A percentile compares a stretch with the other conserved stretches of the same genome.
These are phyloP conservation scores for Leccinum obscurum DNA, from an alignment of 768 basidiomycete genomes.

Conservation along the genomic window DNA sequence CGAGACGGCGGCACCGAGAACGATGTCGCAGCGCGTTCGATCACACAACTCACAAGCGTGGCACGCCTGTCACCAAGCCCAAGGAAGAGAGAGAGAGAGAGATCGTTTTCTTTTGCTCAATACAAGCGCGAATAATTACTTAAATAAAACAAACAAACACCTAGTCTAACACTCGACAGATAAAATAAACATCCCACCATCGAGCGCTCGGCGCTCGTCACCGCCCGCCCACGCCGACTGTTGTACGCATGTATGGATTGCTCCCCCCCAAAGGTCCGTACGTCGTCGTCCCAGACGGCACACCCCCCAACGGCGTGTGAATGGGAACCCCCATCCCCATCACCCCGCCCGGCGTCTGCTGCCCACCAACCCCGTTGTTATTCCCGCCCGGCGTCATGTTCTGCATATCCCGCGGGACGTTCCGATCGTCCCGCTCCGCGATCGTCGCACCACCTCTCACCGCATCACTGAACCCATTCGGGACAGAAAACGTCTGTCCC, in stretches of 20 bases:
- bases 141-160: slow-evolving; percentile 22
- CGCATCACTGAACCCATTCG: slow-evolving; percentile 66
- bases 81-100: not conserved
- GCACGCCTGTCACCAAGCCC: not conserved
- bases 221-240: slow-evolving; percentile 54
- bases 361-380: slow-evolving; percentile 33
- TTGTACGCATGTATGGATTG: slow-evolving; percentile 65
- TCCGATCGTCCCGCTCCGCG: slow-evolving; percentile 75
- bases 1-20: not conserved
- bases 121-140: slow-evolving; percentile 36
- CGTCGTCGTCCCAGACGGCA: slow-evolving; percentile 47
- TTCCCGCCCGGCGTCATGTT: slow-evolving; percentile 53
- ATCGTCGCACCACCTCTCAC: slow-evolving; percentile 76
- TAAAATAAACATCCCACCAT: slow-evolving; percentile 16
- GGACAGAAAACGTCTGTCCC: slow-evolving; percentile 70
- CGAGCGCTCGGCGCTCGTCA: slow-evolving; percentile 24
- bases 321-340: slow-evolving; percentile 50
- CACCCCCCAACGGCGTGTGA: slow-evolving; percentile 41
- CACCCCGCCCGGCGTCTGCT: slow-evolving; percentile 39
- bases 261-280: slow-evolving; percentile 61
- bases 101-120: not conserved
- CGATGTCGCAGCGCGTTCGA: not conserved
- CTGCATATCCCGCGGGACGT: slow-evolving; percentile 46
- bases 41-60: not conserved
- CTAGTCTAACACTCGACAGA: slow-evolving; percentile 18